A percentile compares a stretch with the other conserved stretches of the same genome.
phyloP scores from a whole-genome alignment of 1,139 yeast genomes.

The Candida sp. region DNA sequence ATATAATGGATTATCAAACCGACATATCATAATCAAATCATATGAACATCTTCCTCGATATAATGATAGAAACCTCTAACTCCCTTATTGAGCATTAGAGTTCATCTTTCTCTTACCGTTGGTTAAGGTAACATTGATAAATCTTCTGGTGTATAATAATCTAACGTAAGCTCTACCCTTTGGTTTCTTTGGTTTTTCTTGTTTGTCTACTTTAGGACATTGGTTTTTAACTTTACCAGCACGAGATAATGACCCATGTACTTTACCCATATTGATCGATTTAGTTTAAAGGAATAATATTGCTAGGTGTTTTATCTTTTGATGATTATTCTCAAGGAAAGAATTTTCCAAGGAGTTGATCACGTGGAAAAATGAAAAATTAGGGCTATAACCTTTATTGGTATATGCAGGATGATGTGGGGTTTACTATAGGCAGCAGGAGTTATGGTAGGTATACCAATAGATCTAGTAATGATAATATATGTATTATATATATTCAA shows the following conservation, averaged over 20 bases:
- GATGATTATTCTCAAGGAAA: background rate
- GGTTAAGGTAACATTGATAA: slow-evolving; percentile 96
- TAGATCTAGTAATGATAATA: too few species aligned
- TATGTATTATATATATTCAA: too few species aligned
- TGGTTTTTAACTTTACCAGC: slow-evolving; percentile 99
- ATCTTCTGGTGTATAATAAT: slow-evolving; percentile 98
- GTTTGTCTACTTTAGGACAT: slow-evolving; percentile 67
- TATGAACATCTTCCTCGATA: background rate
- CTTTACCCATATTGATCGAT: slow-evolving; percentile 29
- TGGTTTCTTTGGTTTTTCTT: slow-evolving; percentile 91
- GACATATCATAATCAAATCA: background rate
- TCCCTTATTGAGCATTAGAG: slow-evolving; percentile 64
- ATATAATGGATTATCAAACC: background rate
- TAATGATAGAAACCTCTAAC: slow-evolving; percentile 1
- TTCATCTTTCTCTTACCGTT: slow-evolving; percentile 99
- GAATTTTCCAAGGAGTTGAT: background rate
- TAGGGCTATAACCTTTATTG: background rate
- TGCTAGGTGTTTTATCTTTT: background rate
- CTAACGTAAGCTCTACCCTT: slow-evolving; percentile 96
- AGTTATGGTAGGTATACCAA: too few species aligned
- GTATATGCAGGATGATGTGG: background rate
- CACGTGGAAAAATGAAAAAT: too few species aligned
- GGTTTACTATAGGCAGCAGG: too few species aligned
- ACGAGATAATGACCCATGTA: slow-evolving; percentile 99
- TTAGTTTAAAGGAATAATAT: slow-evolving; percentile 8